Evolutionary conservation across 1,284 basidiomycete species (phyloP).

Genomic region (Boletus calvinii): DNA sequence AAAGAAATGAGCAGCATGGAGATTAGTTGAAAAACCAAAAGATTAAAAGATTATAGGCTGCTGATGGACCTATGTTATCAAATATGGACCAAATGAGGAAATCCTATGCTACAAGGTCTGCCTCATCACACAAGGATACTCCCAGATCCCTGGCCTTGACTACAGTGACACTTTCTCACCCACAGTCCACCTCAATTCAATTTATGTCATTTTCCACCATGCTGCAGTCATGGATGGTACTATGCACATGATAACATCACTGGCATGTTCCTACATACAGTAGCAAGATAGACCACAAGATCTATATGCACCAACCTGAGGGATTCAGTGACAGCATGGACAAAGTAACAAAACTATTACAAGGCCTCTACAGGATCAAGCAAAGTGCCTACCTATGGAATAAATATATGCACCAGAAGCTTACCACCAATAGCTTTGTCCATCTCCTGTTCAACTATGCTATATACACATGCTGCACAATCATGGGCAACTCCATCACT

Average conservation of each 20-base stretch:
- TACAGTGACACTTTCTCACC: slow-evolving; percentile 39
- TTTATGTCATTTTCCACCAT: slow-evolving; percentile 32
- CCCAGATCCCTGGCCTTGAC: slow-evolving; percentile 40
- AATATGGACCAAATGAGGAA: neutral
- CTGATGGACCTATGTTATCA: neutral
- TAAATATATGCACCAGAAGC: slow-evolving; percentile 7
- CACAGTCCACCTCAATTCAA: slow-evolving; percentile 32
- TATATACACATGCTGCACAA: neutral
- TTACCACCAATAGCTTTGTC: neutral
- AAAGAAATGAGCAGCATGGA: neutral
- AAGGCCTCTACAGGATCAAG: slow-evolving; percentile 10
- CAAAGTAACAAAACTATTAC: neutral
- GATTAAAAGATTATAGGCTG: neutral
- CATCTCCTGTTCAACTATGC: neutral
- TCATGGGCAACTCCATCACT: neutral
- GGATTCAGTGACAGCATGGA: slow-evolving; percentile 7
- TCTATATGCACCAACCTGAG: slow-evolving; percentile 12
- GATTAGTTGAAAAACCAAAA: neutral
- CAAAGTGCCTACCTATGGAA: slow-evolving; percentile 14
- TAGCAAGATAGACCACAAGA: slow-evolving; percentile 12
- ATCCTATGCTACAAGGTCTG: slow-evolving; percentile 35
- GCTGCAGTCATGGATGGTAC: slow-evolving; percentile 27
- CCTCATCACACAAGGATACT: slow-evolving; percentile 41
- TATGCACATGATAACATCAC: slow-evolving; percentile 37
- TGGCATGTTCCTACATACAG: slow-evolving; percentile 36